phyloP scores from a whole-genome alignment of 1,139 yeast species.

The Dujonia santamariae region DNA sequence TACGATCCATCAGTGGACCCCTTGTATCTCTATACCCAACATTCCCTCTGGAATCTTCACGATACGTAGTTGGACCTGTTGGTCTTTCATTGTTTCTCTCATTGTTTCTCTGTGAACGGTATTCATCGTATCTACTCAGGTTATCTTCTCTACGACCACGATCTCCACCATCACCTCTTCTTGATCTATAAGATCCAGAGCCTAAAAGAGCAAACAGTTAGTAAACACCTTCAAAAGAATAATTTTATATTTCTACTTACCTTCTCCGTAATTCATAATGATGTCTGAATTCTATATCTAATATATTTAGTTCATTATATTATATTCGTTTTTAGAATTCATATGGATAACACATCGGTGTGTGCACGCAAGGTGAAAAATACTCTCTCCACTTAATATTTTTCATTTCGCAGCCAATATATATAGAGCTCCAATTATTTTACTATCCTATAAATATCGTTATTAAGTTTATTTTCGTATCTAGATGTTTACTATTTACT shows the following conservation, averaged over 20 bases:
- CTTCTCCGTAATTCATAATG: constrained; percentile 4
- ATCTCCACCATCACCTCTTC: constrained; percentile 3
- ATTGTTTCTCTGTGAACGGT: not conserved
- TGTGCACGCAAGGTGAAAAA: too few species aligned
- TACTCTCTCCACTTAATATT: too few species aligned
- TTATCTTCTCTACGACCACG: constrained; percentile 2
- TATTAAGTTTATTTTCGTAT: too few species aligned
- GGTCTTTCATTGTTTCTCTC: constrained; percentile 3
- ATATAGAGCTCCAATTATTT: too few species aligned
- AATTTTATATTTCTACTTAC: constrained; percentile 1
- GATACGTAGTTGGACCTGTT: constrained; percentile 2
- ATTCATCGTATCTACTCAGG: constrained; percentile 6
- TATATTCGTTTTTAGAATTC: too few species aligned
- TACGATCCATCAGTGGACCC: not conserved
- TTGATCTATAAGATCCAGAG: too few species aligned
- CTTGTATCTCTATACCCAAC: too few species aligned
- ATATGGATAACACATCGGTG: too few species aligned
- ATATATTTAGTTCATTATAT: too few species aligned
- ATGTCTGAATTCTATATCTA: not conserved
- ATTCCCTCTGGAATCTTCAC: too few species aligned
- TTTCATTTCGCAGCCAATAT: too few species aligned
- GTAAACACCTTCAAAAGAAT: not conserved
- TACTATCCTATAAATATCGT: too few species aligned
- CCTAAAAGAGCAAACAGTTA: not conserved
- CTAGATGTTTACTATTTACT: not conserved